phyloP scores from a whole-genome alignment of 1,284 basidiomycete genomes.

The Ganoderma resinaceum region DNA sequence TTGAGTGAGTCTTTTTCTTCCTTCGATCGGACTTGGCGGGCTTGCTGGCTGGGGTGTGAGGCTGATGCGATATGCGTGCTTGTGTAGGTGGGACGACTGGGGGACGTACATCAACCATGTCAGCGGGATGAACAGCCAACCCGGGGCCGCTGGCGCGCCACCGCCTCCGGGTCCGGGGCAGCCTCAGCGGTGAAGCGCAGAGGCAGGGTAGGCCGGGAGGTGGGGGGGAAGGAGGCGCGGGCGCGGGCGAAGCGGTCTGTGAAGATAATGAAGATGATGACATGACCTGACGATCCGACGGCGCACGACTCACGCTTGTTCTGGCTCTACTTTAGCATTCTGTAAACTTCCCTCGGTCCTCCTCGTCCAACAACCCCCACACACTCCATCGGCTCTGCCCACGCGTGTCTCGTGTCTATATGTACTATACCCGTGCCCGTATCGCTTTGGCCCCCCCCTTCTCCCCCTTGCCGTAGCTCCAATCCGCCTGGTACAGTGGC shows the following conservation, averaged over 20 bases:
- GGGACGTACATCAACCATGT: conserved; percentile 37
- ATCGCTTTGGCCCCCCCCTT: not conserved
- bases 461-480: not conserved
- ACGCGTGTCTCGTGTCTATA: not conserved
- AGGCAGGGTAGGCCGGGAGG: not conserved
- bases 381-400: not conserved
- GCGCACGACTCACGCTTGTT: not conserved
- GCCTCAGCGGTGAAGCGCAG: not conserved
- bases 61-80: not conserved
- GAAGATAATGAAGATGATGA: not conserved
- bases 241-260: not conserved
- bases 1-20: conserved; percentile 38
- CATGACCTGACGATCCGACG: not conserved
- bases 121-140: conserved; percentile 28
- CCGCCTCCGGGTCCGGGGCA: conserved; percentile 6
- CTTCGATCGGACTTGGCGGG: not conserved
- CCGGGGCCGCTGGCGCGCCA: conserved; percentile 5
- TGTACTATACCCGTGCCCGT: not conserved
- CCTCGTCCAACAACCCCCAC: not conserved
- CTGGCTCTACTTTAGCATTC: not conserved
- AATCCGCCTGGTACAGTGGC: not conserved
- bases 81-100: conserved; percentile 38
- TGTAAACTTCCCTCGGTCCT: not conserved
- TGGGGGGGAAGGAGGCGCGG: not conserved
- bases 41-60: not conserved